These are phyloP conservation scores for Abrus precatorius DNA, from an alignment of 306 rosid genomes.

Conservation along the genomic window DNA sequence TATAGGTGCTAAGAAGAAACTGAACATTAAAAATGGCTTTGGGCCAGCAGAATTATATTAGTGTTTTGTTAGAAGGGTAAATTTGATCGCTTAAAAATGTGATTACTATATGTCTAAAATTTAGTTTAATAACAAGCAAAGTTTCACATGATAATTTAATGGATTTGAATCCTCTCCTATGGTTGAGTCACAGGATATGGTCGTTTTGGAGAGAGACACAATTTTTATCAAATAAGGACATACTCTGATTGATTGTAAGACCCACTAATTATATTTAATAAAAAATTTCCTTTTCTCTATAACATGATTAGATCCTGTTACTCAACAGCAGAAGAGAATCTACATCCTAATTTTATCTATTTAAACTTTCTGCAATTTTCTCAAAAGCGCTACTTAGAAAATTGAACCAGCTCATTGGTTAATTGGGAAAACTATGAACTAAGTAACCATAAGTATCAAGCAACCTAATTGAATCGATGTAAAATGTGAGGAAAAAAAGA, in stretches of 20 bases:
- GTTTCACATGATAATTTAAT: background rate
- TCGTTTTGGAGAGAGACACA: no score
- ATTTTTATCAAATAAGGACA: no score
- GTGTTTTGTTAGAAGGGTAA: constrained; percentile 20
- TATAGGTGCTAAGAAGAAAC: constrained; percentile 17
- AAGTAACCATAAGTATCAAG: background rate
- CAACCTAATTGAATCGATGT: background rate
- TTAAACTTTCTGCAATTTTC: constrained; percentile 4
- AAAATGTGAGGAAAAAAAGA: background rate
- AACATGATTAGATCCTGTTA: no score
- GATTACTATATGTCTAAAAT: background rate
- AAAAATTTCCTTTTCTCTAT: no score
- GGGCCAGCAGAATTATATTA: background rate
- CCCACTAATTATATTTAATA: no score
- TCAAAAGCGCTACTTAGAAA: background rate
- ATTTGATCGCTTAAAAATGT: background rate
- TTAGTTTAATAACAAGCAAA: background rate
- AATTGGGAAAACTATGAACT: constrained; percentile 10
- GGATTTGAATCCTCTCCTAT: no score
- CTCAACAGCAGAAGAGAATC: no score
- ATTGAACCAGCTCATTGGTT: constrained; percentile 14
- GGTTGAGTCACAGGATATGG: no score
- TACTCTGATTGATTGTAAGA: no score
- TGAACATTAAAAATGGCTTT: background rate
- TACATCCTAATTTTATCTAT: background rate